phyloP scores from a whole-genome alignment of 176 grass and related monocot species.

The Pharus latifolius region DNA sequence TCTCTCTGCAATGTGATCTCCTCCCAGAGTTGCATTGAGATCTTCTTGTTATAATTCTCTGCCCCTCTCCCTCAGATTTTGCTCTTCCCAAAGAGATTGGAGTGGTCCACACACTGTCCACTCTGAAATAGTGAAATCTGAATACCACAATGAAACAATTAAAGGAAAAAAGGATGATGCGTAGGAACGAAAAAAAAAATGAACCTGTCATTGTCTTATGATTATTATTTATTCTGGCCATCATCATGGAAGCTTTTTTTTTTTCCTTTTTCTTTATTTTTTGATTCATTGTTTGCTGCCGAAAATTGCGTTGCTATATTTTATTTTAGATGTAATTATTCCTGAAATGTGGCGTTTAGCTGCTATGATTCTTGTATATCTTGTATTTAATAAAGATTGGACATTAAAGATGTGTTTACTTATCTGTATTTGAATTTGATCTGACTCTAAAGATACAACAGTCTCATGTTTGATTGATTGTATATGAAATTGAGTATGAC shows the following conservation, averaged over 20 bases:
- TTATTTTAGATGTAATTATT: no score
- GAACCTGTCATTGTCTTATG: constrained; percentile 9
- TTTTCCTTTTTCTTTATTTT: neutral
- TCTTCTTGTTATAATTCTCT: neutral
- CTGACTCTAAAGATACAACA: no score
- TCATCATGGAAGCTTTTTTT: neutral
- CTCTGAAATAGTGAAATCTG: neutral
- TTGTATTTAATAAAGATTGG: no score
- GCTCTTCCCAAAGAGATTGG: neutral
- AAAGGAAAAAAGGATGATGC: neutral
- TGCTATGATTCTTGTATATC: no score
- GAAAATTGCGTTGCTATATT: no score
- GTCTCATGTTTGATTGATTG: no score
- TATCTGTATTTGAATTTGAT: no score
- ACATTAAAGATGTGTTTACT: no score
- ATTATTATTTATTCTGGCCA: neutral
- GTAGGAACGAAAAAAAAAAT: neutral
- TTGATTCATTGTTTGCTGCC: neutral
- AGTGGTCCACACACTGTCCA: neutral
- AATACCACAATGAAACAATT: neutral
- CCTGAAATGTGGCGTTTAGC: no score
- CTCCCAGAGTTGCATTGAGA: neutral
- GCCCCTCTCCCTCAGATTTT: neutral
- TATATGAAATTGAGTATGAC: no score
- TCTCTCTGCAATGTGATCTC: neutral